phyloP scores from a whole-genome alignment of 73 alveolate genomes.

The Paramecium sexaurelia region DNA sequence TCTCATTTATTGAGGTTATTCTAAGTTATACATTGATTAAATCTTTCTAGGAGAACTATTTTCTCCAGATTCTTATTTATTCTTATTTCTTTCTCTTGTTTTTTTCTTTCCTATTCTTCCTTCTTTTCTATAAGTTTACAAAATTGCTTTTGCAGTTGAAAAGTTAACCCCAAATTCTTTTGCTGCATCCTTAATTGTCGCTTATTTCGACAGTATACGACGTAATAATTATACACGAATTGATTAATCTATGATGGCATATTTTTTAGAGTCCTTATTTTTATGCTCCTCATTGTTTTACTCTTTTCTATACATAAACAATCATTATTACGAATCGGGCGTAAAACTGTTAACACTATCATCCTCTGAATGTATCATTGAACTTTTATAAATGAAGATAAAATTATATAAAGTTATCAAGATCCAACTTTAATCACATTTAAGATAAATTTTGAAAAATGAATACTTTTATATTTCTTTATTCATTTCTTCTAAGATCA shows the following conservation, averaged over 20 bases:
- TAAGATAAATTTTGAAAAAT: neutral
- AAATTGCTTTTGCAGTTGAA: constrained; percentile 68
- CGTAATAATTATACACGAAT: neutral
- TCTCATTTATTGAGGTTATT: neutral
- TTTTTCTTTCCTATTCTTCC: constrained; percentile 70
- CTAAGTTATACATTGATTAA: constrained; percentile 37
- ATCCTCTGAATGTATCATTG: constrained; percentile 2
- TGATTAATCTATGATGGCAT: constrained; percentile 26
- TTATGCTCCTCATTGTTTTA: neutral
- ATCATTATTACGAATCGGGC: neutral
- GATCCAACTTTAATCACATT: neutral
- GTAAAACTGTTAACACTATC: neutral
- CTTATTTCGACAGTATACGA: constrained; percentile 28
- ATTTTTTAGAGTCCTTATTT: neutral
- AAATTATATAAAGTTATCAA: neutral
- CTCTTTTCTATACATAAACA: neutral
- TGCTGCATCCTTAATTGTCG: constrained; percentile 69
- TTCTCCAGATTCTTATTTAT: neutral
- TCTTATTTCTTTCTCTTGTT: constrained; percentile 55
- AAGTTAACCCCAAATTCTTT: constrained; percentile 63
- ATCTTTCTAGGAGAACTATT: neutral
- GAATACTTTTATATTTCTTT: neutral
- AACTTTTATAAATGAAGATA: neutral
- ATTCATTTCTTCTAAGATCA: neutral
- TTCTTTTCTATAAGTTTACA: constrained; percentile 61